phyloP scores from a whole-genome alignment of 495 filamentous ascomycete species.

The Pseudomonodictys pantanalensis region DNA sequence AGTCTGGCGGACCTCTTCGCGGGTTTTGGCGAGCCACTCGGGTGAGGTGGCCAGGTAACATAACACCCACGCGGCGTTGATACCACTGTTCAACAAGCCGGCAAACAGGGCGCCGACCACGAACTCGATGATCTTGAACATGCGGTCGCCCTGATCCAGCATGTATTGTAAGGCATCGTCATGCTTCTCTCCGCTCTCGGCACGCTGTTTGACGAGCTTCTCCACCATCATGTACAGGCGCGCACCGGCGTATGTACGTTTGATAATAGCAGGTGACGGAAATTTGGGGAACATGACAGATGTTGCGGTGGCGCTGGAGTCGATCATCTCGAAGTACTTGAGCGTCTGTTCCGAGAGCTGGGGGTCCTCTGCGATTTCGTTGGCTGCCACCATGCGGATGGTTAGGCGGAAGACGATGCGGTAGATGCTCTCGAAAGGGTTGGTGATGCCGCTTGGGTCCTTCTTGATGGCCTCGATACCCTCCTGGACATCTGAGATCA shows the following conservation, averaged over 20 bases:
- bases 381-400: slow-evolving; percentile 37
- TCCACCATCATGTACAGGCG: slow-evolving; percentile 45
- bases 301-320: slow-evolving; percentile 33
- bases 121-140: slow-evolving; percentile 42
- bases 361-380: slow-evolving; percentile 46
- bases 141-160: slow-evolving; percentile 43
- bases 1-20: slow-evolving; percentile 44
- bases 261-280: slow-evolving; percentile 34
- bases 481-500: slow-evolving; percentile 38
- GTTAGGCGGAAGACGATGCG: slow-evolving; percentile 46
- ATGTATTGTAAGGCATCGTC: slow-evolving; percentile 50
- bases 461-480: slow-evolving; percentile 34
- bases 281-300: slow-evolving; percentile 49
- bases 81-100: slow-evolving; percentile 45
- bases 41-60: slow-evolving; percentile 42
- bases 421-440: slow-evolving; percentile 46
- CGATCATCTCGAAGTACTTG: slow-evolving; percentile 40
- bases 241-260: slow-evolving; percentile 38
- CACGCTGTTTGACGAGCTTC: slow-evolving; percentile 42
- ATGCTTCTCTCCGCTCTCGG: slow-evolving; percentile 38
- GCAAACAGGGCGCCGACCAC: slow-evolving; percentile 42
- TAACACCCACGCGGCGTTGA: slow-evolving; percentile 46
- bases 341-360: slow-evolving; percentile 39
- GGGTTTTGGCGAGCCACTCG: slow-evolving; percentile 43
- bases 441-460: slow-evolving; percentile 37